Evolutionary conservation across 2,329 filamentous ascomycete genomes (phyloP).

Genomic region (Diaporthe sp.): DNA sequence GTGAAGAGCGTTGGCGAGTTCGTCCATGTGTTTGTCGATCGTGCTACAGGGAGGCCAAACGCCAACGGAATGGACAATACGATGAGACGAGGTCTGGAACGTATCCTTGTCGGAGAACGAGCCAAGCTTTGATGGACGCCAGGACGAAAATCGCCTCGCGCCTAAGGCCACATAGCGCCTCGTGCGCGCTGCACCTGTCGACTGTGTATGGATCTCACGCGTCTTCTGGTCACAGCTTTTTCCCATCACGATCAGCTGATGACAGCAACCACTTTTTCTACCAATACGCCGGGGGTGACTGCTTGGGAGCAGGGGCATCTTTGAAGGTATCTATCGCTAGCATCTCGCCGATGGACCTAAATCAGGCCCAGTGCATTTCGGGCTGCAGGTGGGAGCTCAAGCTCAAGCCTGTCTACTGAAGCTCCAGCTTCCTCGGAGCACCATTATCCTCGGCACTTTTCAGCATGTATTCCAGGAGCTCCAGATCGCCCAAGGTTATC

Average conservation of each 20-base stretch:
- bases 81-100: conserved; percentile 72
- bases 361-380: not conserved
- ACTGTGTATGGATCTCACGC: not conserved
- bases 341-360: not conserved
- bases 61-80: conserved; percentile 72
- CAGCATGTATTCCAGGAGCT: conserved; percentile 69
- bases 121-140: conserved; percentile 46
- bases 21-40: conserved; percentile 86
- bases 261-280: not conserved
- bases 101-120: conserved; percentile 58
- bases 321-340: conserved; percentile 6
- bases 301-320: not conserved
- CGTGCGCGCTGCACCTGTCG: conserved; percentile 2
- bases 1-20: conserved; percentile 90
- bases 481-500: conserved; percentile 72
- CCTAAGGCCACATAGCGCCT: conserved; percentile 9
- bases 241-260: not conserved
- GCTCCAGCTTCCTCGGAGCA: conserved; percentile 55
- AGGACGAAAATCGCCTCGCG: conserved; percentile 4
- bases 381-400: not conserved
- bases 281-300: conserved; percentile 13
- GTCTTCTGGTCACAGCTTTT: not conserved
- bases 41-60: conserved; percentile 77
- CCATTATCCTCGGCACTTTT: conserved; percentile 62
- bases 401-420: conserved; percentile 48